A percentile compares a stretch with the other conserved stretches of the same genome.
phyloP scores from a whole-genome alignment of 2,329 filamentous ascomycete genomes.

The Nectriaceae sp. region DNA sequence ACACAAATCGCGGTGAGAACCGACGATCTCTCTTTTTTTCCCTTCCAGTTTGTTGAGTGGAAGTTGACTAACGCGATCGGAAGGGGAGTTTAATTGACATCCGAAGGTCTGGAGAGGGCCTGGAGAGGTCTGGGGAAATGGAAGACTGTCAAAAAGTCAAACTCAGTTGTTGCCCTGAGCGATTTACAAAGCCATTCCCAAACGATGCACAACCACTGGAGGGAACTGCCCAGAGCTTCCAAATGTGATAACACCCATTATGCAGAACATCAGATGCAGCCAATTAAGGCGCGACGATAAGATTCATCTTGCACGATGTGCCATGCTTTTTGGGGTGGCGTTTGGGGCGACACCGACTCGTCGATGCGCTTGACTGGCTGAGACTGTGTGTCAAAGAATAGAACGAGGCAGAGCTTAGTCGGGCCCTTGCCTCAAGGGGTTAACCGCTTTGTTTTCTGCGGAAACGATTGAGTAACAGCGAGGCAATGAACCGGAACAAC shows the following conservation, averaged over 20 bases:
- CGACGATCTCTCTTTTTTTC: neutral
- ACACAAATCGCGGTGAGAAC: neutral
- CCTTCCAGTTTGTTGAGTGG: constrained; percentile 1
- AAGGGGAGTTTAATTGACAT: too few species aligned
- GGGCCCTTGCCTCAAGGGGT: constrained; percentile 17
- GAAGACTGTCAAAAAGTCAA: constrained; percentile 19
- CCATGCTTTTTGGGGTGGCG: constrained; percentile 24
- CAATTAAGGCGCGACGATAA: constrained; percentile 35
- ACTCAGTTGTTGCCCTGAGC: constrained; percentile 17
- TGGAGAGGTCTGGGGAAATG: constrained; percentile 25
- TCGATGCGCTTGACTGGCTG: neutral
- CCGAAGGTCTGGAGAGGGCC: neutral
- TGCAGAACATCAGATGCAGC: constrained; percentile 29
- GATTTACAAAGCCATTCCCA: constrained; percentile 23
- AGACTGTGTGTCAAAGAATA: constrained; percentile 1
- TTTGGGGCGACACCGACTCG: constrained; percentile 10
- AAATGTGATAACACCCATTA: constrained; percentile 36
- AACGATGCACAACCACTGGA: constrained; percentile 20
- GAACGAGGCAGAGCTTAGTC: neutral
- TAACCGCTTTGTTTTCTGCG: constrained; percentile 16
- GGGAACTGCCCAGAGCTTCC: constrained; percentile 9
- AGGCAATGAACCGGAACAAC: constrained; percentile 27
- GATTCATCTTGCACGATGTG: constrained; percentile 19
- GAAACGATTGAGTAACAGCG: constrained; percentile 32
- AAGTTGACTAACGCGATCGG: neutral